Conservation (phyloP, 768 basidiomycete species). For the Tylopilus subfusipes region DNA sequence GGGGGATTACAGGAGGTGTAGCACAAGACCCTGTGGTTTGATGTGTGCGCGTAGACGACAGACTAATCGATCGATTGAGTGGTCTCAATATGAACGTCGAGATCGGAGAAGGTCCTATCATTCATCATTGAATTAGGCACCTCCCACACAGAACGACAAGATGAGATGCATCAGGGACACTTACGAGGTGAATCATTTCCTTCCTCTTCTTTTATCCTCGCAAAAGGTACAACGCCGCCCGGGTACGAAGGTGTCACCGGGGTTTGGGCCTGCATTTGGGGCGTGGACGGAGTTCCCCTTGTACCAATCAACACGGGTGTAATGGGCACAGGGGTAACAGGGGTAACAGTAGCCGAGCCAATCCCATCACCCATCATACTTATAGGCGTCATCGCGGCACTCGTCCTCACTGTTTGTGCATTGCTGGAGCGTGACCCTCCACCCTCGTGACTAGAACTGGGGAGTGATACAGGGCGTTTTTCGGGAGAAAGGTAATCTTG, state of each 20-base stretch:
- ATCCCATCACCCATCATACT: conserved; percentile 20
- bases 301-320: conserved; percentile 21
- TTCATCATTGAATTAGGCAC: conserved; percentile 2
- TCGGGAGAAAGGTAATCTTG: conserved; percentile 59
- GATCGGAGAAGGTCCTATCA: conserved; percentile 47
- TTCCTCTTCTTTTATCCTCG: conserved; percentile 29
- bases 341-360: conserved; percentile 26
- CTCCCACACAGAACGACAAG: not conserved
- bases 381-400: conserved; percentile 26
- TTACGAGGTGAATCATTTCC: conserved; percentile 38
- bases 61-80: conserved; percentile 61
- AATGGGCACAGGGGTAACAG: conserved; percentile 28
- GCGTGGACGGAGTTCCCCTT: conserved; percentile 12
- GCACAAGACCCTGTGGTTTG: conserved; percentile 40
- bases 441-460: conserved; percentile 24
- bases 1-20: conserved; percentile 50
- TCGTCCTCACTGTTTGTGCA: conserved; percentile 35
- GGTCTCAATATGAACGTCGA: conserved; percentile 61
- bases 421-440: conserved; percentile 25
- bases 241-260: conserved; percentile 21
- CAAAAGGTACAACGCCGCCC: conserved; percentile 22
- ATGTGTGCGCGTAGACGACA: conserved; percentile 60
- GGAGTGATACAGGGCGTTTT: conserved; percentile 35
- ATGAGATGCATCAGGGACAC: conserved; percentile 19
- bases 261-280: conserved; percentile 19